A percentile compares a stretch with the other conserved stretches of the same genome.
phyloP scores from a whole-genome alignment of 2,329 filamentous ascomycete genomes.

The Lachnellula willkommii region DNA sequence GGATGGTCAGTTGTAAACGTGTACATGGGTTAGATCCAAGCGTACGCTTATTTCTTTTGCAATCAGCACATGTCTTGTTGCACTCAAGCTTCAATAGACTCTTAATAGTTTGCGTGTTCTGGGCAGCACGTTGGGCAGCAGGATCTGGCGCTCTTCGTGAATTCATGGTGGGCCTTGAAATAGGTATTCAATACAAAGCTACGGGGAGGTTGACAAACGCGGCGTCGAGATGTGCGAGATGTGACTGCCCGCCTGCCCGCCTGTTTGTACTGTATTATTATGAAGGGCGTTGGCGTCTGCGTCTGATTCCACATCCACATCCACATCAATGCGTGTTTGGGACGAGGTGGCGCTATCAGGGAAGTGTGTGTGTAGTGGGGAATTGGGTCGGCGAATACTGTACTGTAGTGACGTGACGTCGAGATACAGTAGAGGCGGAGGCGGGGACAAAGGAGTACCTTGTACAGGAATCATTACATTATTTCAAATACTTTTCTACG shows the following conservation, averaged over 20 bases:
- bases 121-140: constrained; percentile 79
- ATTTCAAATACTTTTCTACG: constrained; percentile 21
- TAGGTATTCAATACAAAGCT: constrained; percentile 15
- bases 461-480: constrained; percentile 2
- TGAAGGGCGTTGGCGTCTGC: constrained; percentile 6
- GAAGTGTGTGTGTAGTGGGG: background rate
- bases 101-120: constrained; percentile 93
- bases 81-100: constrained; percentile 86
- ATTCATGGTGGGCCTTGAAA: constrained; percentile 47
- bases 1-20: background rate
- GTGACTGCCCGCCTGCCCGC: background rate
- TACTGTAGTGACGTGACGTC: too few relatives aligned
- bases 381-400: too few relatives aligned
- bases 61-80: constrained; percentile 97
- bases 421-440: background rate
- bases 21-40: constrained; percentile 14
- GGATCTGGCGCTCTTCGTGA: constrained; percentile 73
- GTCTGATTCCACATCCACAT: constrained; percentile 17
- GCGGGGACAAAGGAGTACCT: constrained; percentile 6
- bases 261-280: background rate
- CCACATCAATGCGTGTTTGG: constrained; percentile 7
- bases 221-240: background rate
- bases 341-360: constrained; percentile 4
- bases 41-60: constrained; percentile 97
- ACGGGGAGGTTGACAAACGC: background rate